Percentiles rank a stretch among this genome's conserved stretches.
These are phyloP conservation scores for Aspergillus brasiliensis DNA, from an alignment of 2,329 filamentous ascomycete genomes.

Conservation along the genomic window DNA sequence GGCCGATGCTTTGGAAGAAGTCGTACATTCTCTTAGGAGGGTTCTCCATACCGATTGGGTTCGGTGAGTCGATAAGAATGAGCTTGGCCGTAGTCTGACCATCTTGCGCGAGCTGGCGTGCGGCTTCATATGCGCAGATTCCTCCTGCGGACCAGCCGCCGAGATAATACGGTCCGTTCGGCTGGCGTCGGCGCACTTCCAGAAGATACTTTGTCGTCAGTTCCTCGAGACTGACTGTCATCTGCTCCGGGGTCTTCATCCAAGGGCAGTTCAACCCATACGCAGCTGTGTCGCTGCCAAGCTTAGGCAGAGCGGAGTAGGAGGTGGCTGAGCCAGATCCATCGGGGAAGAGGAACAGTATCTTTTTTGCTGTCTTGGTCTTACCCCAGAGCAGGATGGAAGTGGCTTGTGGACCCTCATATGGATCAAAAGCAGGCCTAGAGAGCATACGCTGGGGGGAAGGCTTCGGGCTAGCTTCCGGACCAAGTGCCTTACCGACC, in stretches of 20 bases:
- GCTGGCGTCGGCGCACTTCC: conserved; percentile 50
- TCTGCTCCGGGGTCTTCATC: conserved; percentile 34
- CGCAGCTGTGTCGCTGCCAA: conserved; percentile 53
- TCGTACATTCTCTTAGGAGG: conserved; percentile 58
- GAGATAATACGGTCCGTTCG: conserved; percentile 61
- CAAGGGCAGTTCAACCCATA: conserved; percentile 54
- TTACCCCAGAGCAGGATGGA: conserved; percentile 15
- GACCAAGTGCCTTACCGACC: conserved; percentile 16
- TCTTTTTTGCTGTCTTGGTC: conserved; percentile 10
- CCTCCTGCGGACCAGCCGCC: conserved; percentile 77
- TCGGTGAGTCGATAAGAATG: conserved; percentile 67
- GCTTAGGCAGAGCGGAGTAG: conserved; percentile 40
- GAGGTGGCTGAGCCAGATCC: conserved; percentile 51
- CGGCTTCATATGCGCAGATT: conserved; percentile 68
- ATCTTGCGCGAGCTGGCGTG: conserved; percentile 59
- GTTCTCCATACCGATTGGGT: conserved; percentile 67
- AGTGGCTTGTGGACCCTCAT: neutral
- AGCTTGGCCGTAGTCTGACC: conserved; percentile 62
- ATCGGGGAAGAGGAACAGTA: conserved; percentile 52
- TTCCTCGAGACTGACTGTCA: conserved; percentile 35
- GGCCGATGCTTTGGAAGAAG: conserved; percentile 49
- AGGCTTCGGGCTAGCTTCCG: neutral
- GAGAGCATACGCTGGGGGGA: neutral
- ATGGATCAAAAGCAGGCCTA: neutral
- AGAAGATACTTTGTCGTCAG: conserved; percentile 39